Base-by-base conservation (phyloP, 2,329 filamentous ascomycete genomes). In the Cladosporium sp. region DNA sequence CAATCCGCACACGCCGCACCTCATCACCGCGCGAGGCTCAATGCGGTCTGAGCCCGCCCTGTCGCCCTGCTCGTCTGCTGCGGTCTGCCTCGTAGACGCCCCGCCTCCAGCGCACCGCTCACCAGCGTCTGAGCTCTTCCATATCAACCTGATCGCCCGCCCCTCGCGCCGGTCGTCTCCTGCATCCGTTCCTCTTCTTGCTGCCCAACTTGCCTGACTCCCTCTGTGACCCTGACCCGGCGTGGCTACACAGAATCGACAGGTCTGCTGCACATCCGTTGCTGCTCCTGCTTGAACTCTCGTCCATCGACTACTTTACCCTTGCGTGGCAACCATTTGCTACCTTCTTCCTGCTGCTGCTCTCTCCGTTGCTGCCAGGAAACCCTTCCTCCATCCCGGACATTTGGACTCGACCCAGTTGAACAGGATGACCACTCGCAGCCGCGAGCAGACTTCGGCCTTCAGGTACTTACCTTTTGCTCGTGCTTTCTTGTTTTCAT, bases 361-460 rank as follows among this genome's bases (percentile, higher is more conserved):
- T 52, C 34, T 54, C 55, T 53, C 52, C 48, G 43, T 53, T 34
- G 28, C 44, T 46, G 43, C 33, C 44, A 33, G 43, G 46, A 54
- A 16, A 13, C 35, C 45, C 18, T 10, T 44, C 40, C 19, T 22
- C 16, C n/a, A 13, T 38, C 40, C 40, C 43, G 43, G 40, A 41
- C 35, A 46, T 28, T 41, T 42, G 42, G 40, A 54, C 31, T 38
- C 48, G 34, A 44, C 46, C 51, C 45, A 45, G 40, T 54, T 48
- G 53, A n/a, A 38, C 67, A 70, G 66, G 65, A 70, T 70, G 67
- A 67, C 61, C 61, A 60, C 59, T 66, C 63, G 65, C 65, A 65
- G 49, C 65, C 61, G 63, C 64, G 65, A 68, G 62, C 64, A 67
- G 49, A 58, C 58, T 54, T 63, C 66, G 61, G 58, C 63, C 59